Evolutionary conservation across 495 filamentous ascomycete genomes (phyloP).

Genomic region (Aspergillus bridgeri): DNA sequence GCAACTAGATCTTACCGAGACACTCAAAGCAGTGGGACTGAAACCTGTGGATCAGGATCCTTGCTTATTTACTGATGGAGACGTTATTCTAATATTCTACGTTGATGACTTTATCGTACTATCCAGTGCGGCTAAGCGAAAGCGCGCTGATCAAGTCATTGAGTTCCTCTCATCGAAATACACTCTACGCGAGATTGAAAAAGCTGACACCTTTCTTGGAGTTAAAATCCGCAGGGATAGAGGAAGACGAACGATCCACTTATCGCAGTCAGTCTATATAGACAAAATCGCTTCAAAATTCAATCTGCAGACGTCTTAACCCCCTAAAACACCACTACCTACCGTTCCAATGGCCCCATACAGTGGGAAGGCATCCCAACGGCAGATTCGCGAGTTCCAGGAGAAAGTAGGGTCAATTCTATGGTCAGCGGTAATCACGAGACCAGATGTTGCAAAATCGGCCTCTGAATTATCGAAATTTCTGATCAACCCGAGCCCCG

Average conservation of each 20-base stretch:
- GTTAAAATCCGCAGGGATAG: neutral
- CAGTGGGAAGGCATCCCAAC: no score
- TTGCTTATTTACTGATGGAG: constrained; percentile 20
- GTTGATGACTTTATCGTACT: constrained; percentile 23
- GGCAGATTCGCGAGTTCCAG: no score
- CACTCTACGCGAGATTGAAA: neutral
- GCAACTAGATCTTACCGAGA: constrained; percentile 6
- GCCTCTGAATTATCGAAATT: constrained; percentile 15
- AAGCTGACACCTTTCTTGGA: neutral
- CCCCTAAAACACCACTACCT: no score
- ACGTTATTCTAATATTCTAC: constrained; percentile 1
- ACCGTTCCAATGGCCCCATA: no score
- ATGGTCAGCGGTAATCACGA: constrained; percentile 16
- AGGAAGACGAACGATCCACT: no score
- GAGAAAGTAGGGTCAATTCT: no score
- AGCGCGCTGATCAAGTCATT: constrained; percentile 10
- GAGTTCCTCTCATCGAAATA: neutral
- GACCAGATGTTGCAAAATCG: constrained; percentile 18
- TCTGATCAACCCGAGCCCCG: constrained; percentile 17
- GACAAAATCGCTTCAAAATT: no score
- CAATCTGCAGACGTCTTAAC: no score
- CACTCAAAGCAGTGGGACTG: constrained; percentile 18
- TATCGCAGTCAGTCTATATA: no score
- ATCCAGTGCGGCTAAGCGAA: constrained; percentile 9
- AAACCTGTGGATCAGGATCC: constrained; percentile 13